A percentile compares a stretch with the other conserved stretches of the same genome.
These are phyloP conservation scores for Nevesoporus exiguus DNA, from an alignment of 768 basidiomycete genomes.

Conservation along the genomic window DNA sequence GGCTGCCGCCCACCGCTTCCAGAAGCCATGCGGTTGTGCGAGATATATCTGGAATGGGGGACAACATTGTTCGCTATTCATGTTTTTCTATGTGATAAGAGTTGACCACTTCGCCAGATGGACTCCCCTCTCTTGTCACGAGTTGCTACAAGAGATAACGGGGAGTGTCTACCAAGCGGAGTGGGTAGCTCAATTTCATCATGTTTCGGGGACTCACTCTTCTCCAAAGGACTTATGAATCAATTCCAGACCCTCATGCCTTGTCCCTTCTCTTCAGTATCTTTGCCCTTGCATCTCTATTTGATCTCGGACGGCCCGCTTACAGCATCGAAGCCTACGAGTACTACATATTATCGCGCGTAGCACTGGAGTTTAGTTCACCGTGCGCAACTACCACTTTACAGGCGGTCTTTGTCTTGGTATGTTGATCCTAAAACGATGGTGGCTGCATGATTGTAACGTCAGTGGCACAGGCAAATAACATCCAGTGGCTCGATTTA, in stretches of 20 bases:
- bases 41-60: slow-evolving; percentile 63
- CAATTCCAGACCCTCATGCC: slow-evolving; percentile 44
- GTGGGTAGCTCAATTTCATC: slow-evolving; percentile 31
- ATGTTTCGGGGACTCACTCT: background rate
- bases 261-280: slow-evolving; percentile 62
- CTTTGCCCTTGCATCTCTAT: slow-evolving; percentile 63
- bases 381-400: slow-evolving; percentile 48
- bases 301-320: slow-evolving; percentile 48
- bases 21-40: slow-evolving; percentile 58
- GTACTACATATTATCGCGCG: slow-evolving; percentile 58
- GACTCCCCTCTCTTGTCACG: slow-evolving; percentile 47
- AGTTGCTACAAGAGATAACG: slow-evolving; percentile 57
- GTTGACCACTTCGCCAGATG: slow-evolving; percentile 38
- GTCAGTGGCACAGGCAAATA: slow-evolving; percentile 34
- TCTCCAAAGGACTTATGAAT: slow-evolving; percentile 37
- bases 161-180: slow-evolving; percentile 50
- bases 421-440: slow-evolving; percentile 29
- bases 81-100: background rate
- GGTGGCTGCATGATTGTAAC: slow-evolving; percentile 5
- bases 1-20: slow-evolving; percentile 50
- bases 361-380: slow-evolving; percentile 48
- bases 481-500: slow-evolving; percentile 50
- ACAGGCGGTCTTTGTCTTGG: slow-evolving; percentile 52
- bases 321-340: slow-evolving; percentile 55
- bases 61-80: slow-evolving; percentile 47